These are phyloP conservation scores for Ambrosia artemisiifolia DNA, from an alignment of 129 eudicot species.

Conservation along the genomic window DNA sequence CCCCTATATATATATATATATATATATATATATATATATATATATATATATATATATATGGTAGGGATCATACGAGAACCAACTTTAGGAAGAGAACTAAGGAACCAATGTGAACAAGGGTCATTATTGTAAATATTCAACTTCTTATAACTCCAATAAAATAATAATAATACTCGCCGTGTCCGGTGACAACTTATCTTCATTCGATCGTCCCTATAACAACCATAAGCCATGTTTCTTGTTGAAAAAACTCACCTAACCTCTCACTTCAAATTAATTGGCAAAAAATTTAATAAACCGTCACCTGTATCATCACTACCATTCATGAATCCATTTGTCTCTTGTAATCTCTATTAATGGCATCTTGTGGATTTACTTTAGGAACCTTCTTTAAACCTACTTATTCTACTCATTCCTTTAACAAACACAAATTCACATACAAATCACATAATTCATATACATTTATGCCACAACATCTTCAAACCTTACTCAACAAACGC, in stretches of 20 bases:
- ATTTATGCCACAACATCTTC: neutral
- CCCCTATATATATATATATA: no score
- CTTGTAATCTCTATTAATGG: no score
- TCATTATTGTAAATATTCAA: no score
- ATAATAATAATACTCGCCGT: neutral
- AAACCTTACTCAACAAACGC: no score
- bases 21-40: no score
- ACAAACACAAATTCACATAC: slow-evolving; percentile 26
- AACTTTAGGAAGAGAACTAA: no score
- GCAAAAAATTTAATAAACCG: no score
- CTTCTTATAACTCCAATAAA: no score
- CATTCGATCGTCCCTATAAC: neutral
- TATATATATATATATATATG: no score
- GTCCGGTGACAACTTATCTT: neutral
- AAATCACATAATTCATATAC: slow-evolving; percentile 15
- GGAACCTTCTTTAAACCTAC: slow-evolving; percentile 12
- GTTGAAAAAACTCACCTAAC: slow-evolving; percentile 37
- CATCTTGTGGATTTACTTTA: neutral
- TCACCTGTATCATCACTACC: slow-evolving; percentile 13
- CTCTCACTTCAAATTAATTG: slow-evolving; percentile 29
- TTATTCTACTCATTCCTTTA: neutral
- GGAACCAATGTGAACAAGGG: no score
- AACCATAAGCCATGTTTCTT: slow-evolving; percentile 35
- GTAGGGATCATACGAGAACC: no score
- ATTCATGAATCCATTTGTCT: no score